These are phyloP conservation scores for Vitis cinerea DNA, from an alignment of 164 flowering plant species.

Conservation along the genomic window DNA sequence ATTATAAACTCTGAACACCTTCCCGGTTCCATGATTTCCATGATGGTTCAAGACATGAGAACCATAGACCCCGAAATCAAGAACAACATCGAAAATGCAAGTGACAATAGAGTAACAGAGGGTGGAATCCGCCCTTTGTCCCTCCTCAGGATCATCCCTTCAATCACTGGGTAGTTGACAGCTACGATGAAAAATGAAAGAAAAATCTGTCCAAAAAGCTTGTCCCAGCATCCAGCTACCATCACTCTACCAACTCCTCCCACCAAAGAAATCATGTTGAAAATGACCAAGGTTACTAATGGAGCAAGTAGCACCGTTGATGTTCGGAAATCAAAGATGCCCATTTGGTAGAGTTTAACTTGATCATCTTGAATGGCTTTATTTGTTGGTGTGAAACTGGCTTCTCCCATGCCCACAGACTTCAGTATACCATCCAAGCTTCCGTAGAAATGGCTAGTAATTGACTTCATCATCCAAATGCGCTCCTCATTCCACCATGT, in stretches of 20 bases:
- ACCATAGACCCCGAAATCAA: conserved; percentile 14
- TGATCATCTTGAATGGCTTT: conserved; percentile 35
- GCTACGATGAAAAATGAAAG: conserved; percentile 25
- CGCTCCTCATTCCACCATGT: conserved; percentile 37
- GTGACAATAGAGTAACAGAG: conserved; percentile 4
- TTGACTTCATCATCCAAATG: conserved; percentile 43
- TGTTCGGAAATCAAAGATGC: conserved; percentile 37
- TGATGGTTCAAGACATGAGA: background rate
- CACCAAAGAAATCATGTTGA: conserved; percentile 29
- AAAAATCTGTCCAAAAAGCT: conserved; percentile 27
- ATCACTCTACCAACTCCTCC: conserved; percentile 28
- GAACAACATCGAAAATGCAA: background rate
- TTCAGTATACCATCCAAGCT: conserved; percentile 30
- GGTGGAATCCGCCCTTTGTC: conserved; percentile 26
- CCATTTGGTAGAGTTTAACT: conserved; percentile 26
- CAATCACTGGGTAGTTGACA: conserved; percentile 35
- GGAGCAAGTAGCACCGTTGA: conserved; percentile 37
- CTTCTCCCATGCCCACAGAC: conserved; percentile 27
- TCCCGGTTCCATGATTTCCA: no score
- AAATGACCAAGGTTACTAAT: conserved; percentile 19
- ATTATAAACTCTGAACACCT: no score
- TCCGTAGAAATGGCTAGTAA: conserved; percentile 35
- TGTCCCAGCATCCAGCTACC: conserved; percentile 8
- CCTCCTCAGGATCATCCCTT: conserved; percentile 40
- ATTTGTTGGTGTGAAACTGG: conserved; percentile 41